These are phyloP conservation scores for Coniferiporia sulphurascens DNA, from an alignment of 1,284 basidiomycete species.

Conservation along the genomic window DNA sequence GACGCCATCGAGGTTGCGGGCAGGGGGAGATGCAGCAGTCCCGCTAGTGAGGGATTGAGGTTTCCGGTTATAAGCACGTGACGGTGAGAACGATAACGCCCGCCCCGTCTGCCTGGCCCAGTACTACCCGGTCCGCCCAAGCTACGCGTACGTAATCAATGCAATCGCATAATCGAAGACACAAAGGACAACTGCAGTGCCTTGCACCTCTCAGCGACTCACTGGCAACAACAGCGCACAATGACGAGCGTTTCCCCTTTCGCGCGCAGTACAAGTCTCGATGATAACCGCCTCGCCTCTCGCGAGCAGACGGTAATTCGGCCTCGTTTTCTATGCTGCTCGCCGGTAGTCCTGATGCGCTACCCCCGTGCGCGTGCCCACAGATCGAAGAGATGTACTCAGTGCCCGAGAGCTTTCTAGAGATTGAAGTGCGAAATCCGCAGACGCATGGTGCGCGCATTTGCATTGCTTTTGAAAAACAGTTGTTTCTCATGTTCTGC, in stretches of 20 bases:
- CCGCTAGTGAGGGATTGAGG: too few species aligned
- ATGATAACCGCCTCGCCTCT: constrained; percentile 2
- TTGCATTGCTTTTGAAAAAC: neutral
- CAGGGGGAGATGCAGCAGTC: neutral
- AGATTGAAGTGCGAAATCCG: constrained; percentile 96
- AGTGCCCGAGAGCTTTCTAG: constrained; percentile 94
- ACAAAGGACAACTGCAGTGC: neutral
- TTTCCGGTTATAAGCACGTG: neutral
- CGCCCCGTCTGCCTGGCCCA: too few species aligned
- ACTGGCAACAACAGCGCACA: too few species aligned
- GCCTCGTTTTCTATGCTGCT: neutral
- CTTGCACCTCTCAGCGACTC: too few species aligned
- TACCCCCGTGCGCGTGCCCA: neutral
- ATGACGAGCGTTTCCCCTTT: constrained; percentile 19
- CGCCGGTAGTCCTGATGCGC: neutral
- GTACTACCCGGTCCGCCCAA: too few species aligned
- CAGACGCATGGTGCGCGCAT: constrained; percentile 83
- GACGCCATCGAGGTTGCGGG: constrained; percentile 58
- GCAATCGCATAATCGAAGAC: too few species aligned
- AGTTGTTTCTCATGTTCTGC: constrained; percentile 9
- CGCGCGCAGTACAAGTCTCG: constrained; percentile 16
- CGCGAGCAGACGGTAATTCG: constrained; percentile 15
- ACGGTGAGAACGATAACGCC: neutral
- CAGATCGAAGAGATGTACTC: constrained; percentile 99
- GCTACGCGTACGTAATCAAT: too few species aligned